phyloP scores from a whole-genome alignment of 2,329 filamentous ascomycete species.

The Tolypocladium capitatum region DNA sequence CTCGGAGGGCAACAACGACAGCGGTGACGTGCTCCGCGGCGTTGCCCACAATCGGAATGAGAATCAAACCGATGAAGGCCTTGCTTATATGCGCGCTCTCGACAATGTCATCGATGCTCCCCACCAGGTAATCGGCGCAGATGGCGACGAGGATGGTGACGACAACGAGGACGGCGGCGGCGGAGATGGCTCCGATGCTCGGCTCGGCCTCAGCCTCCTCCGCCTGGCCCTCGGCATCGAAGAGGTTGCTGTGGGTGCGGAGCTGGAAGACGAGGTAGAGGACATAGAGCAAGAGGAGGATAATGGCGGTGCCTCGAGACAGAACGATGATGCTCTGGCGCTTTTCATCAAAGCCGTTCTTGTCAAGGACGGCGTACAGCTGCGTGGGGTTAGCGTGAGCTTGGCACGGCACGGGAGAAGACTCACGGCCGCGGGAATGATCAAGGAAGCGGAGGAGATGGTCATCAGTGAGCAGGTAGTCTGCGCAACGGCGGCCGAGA shows the following conservation, averaged over 20 bases:
- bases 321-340: constrained; percentile 51
- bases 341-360: constrained; percentile 25
- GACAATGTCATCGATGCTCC: constrained; percentile 61
- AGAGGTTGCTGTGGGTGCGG: constrained; percentile 58
- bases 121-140: constrained; percentile 66
- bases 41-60: constrained; percentile 70
- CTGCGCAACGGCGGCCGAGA: constrained; percentile 65
- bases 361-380: constrained; percentile 53
- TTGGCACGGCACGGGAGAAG: not conserved
- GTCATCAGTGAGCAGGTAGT: constrained; percentile 66
- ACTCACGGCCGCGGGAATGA: constrained; percentile 58
- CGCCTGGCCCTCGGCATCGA: constrained; percentile 39
- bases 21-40: constrained; percentile 73
- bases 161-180: constrained; percentile 51
- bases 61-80: constrained; percentile 67
- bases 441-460: constrained; percentile 61
- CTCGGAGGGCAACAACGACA: constrained; percentile 62
- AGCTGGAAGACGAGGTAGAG: constrained; percentile 71
- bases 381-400: constrained; percentile 10
- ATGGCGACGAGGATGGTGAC: constrained; percentile 58
- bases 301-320: constrained; percentile 63
- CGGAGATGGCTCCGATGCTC: constrained; percentile 49
- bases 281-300: constrained; percentile 61
- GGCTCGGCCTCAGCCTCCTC: constrained; percentile 31
- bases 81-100: constrained; percentile 59